Conservation (phyloP, 129 eudicot genomes). For the Solidago caesia region DNA sequence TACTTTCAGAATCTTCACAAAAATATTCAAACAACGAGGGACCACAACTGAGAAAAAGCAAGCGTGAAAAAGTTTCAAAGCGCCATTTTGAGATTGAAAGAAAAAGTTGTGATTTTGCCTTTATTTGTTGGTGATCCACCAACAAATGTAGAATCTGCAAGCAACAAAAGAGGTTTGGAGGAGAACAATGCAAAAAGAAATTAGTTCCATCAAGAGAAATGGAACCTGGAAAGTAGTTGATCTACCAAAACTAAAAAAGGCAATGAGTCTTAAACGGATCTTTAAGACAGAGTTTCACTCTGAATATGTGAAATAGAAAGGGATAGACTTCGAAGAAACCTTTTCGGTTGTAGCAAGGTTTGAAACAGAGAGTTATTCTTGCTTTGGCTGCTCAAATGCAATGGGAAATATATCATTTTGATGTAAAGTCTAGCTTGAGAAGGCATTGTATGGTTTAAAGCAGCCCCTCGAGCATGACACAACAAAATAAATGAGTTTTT, state of each 20-base stretch:
- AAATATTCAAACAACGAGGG: background rate
- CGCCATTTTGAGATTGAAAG: background rate
- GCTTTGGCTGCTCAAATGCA: background rate
- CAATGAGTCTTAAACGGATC: background rate
- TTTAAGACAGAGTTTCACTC: too few relatives aligned
- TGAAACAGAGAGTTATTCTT: too few relatives aligned
- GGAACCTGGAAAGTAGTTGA: background rate
- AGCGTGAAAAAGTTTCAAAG: background rate
- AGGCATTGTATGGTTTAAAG: constrained; percentile 11
- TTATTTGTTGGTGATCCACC: background rate
- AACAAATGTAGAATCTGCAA: background rate
- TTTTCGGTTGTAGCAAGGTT: too few relatives aligned
- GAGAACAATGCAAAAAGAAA: constrained; percentile 1
- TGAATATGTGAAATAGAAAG: too few relatives aligned
- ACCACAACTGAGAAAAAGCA: background rate
- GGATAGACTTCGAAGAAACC: too few relatives aligned
- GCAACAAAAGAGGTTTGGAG: background rate
- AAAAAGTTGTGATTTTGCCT: background rate
- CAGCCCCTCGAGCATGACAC: constrained; percentile 5
- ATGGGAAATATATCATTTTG: too few relatives aligned
- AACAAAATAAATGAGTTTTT: constrained; percentile 2
- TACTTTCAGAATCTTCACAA: background rate
- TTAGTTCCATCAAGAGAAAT: background rate
- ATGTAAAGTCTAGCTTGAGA: background rate
- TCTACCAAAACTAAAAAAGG: background rate